Evolutionary conservation across 2,329 filamentous ascomycete genomes (phyloP), one percentile per base, ranked within the genome.

Genomic region (Diatrype stigma): DNA sequence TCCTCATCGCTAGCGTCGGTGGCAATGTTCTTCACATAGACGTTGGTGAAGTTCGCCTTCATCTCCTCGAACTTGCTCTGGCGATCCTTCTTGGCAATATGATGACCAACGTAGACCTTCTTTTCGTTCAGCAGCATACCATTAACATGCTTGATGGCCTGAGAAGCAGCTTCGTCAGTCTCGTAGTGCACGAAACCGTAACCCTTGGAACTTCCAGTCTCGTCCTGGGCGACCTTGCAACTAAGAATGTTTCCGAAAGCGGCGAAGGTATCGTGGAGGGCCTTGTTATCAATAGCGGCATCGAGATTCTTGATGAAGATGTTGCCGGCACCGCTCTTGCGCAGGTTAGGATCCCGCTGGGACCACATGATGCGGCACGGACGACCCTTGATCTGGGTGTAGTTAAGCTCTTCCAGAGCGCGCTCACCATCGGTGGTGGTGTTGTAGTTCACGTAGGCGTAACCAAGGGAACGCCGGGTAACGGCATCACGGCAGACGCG

Each of bases 311-410:
- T 99, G 85, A 99, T 99, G 84, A 99, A 99, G 66, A 99, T 93
- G 70, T 99, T 99, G 73, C 94, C 94, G 78, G 96, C 91, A 61
- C 94, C 94, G 63, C 91, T 99, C 87, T 99, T 99, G 80, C 94
- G 94, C 66, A 99, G 86, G 71, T 93, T 93, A 61, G 94, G 94
- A 75, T 99, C 94, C 73, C 94, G 94, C 84, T 99, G 94, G 60
- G 94, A 99, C 94, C 94, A 99, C 94, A 99, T 99, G 79, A 99
- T 99, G 69, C 94, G 93, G 88, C 94, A 99, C 55, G 94, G 93
- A 70, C 89, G 91, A 66, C 92, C 92, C 84, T 97, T 97, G 81
- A 99, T 97, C 66, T 96, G 80, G 58, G 94, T 99, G 82, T 99
- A 99, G 85, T 99, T 99, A 65, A 99, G 84, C 78, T 99, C 94